Evolutionary conservation across 2,329 filamentous ascomycete species (phyloP).

Genomic region (Fusarium albosuccineum): DNA sequence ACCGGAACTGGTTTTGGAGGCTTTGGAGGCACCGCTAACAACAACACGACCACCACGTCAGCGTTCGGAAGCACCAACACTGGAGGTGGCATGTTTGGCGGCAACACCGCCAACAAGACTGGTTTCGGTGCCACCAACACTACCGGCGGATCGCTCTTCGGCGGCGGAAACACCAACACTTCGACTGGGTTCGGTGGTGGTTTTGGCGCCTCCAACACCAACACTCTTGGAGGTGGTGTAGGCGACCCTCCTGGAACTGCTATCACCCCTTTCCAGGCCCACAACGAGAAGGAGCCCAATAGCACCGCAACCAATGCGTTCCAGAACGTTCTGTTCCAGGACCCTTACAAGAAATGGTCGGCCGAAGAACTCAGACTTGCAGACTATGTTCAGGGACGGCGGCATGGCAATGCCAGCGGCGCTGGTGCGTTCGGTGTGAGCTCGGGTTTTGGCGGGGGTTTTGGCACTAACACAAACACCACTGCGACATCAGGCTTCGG

Average conservation of each 20-base stretch:
- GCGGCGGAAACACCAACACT: constrained; percentile 50
- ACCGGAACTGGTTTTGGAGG: constrained; percentile 56
- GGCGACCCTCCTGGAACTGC: constrained; percentile 78
- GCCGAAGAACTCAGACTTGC: constrained; percentile 85
- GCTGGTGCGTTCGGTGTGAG: constrained; percentile 85
- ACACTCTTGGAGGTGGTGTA: constrained; percentile 64
- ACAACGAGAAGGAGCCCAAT: constrained; percentile 79
- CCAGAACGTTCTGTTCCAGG: constrained; percentile 84
- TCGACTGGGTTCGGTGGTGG: constrained; percentile 53
- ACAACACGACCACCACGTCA: constrained; percentile 51
- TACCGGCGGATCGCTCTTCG: constrained; percentile 62
- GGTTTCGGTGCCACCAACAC: constrained; percentile 62
- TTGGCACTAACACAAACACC: constrained; percentile 54
- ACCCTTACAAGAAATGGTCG: constrained; percentile 89
- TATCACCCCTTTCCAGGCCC: constrained; percentile 75
- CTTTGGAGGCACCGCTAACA: constrained; percentile 53
- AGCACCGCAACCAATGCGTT: constrained; percentile 72
- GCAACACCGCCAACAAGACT: constrained; percentile 59
- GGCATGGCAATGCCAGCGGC: constrained; percentile 84
- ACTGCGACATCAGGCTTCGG: constrained; percentile 61
- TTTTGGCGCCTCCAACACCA: constrained; percentile 61
- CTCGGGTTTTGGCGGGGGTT: constrained; percentile 66
- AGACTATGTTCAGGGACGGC: constrained; percentile 90
- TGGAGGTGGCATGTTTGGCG: constrained; percentile 68
- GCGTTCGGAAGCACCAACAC: constrained; percentile 56